These are phyloP conservation scores for Capsicum chinense DNA, from an alignment of 257 asterid genomes.

Conservation along the genomic window DNA sequence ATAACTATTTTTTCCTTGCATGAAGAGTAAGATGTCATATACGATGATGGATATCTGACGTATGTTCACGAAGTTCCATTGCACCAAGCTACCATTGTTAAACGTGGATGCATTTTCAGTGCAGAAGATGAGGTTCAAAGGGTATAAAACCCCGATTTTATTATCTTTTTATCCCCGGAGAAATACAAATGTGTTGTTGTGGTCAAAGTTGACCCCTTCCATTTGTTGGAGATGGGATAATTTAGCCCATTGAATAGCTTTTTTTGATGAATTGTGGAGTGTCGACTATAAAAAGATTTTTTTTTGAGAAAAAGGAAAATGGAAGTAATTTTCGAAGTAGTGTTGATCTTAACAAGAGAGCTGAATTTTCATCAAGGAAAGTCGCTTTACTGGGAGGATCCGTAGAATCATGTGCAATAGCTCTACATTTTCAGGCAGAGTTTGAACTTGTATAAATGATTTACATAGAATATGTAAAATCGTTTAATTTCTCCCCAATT, in stretches of 20 bases:
- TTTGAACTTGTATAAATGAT: too few species aligned
- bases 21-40: neutral
- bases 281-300: too few species aligned
- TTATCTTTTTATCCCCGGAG: neutral
- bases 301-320: too few species aligned
- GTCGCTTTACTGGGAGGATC: too few species aligned
- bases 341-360: too few species aligned
- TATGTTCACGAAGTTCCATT: neutral
- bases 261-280: neutral
- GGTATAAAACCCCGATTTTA: neutral
- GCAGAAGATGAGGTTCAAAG: neutral
- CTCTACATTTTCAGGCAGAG: too few species aligned
- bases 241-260: neutral
- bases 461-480: too few species aligned
- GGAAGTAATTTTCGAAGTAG: too few species aligned
- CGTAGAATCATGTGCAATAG: too few species aligned
- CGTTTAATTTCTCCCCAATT: too few species aligned
- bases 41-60: neutral
- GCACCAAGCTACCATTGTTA: neutral
- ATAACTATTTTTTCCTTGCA: neutral
- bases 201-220: neutral
- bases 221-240: neutral
- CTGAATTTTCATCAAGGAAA: too few species aligned
- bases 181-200: neutral
- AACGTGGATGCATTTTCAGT: neutral